Conservation (phyloP, 2,329 filamentous ascomycete genomes). For the Colletotrichum tropicale region DNA sequence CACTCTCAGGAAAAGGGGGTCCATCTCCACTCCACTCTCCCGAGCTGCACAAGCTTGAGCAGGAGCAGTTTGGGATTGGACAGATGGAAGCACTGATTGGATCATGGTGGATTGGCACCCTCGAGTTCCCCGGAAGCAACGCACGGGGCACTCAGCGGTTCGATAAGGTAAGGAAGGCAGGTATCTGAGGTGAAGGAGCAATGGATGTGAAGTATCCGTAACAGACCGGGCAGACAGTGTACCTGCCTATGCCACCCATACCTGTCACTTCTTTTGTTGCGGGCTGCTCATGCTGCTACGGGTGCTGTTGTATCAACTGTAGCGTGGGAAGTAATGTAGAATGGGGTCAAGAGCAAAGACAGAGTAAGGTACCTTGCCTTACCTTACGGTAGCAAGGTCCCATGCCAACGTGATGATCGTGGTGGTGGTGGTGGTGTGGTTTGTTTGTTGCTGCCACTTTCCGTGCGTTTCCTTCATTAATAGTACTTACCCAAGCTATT, state of each 20-base stretch:
- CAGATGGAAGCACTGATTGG: not conserved
- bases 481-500: not conserved
- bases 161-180: not conserved
- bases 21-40: constrained; percentile 17
- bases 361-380: not conserved
- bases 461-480: not conserved
- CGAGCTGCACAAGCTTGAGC: constrained; percentile 4
- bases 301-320: not conserved
- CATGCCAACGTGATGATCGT: not conserved
- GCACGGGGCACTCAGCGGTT: not conserved
- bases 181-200: not conserved
- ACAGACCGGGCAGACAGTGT: not conserved
- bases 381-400: not conserved
- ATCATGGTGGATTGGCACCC: not conserved
- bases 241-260: not conserved
- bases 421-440: not conserved
- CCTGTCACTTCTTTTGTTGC: not conserved
- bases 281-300: not conserved
- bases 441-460: not conserved
- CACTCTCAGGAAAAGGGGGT: constrained; percentile 13
- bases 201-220: not conserved
- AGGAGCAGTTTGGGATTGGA: not conserved
- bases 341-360: not conserved
- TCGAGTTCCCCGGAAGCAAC: constrained; percentile 3
- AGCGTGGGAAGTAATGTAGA: not conserved